Conservation (phyloP, 1,139 yeast genomes). For the Magnusiomyces suaveolens region DNA sequence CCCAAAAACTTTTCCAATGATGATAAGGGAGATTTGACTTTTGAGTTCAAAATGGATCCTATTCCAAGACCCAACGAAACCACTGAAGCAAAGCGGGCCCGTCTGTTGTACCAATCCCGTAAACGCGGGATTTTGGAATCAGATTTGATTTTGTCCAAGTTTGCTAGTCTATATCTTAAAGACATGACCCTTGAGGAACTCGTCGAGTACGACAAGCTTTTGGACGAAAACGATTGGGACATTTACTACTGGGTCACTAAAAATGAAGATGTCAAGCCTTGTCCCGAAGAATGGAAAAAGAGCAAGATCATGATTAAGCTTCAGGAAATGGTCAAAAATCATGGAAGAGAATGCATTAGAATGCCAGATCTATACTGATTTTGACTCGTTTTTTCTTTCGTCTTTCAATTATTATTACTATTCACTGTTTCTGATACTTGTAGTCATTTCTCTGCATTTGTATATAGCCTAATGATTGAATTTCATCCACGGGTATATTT, state of each 20-base stretch:
- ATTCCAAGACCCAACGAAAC: constrained; percentile 65
- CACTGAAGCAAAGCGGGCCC: constrained; percentile 68
- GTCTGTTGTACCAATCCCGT: constrained; percentile 82
- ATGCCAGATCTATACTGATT: constrained; percentile 57
- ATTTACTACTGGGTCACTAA: constrained; percentile 95
- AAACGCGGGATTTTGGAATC: constrained; percentile 94
- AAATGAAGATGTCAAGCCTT: constrained; percentile 67
- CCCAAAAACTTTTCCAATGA: not conserved
- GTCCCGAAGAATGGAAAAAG: constrained; percentile 77
- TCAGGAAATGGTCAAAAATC: constrained; percentile 67
- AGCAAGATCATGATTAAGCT: constrained; percentile 54
- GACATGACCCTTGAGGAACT: constrained; percentile 55
- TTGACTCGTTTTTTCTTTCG: not conserved
- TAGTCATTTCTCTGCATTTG: too few relatives aligned
- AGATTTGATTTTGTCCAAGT: constrained; percentile 73
- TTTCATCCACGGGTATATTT: too few relatives aligned
- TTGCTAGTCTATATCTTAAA: constrained; percentile 65
- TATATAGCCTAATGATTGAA: too few relatives aligned
- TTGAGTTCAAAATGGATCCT: constrained; percentile 51
- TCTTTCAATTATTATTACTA: too few relatives aligned
- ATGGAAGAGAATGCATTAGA: constrained; percentile 61
- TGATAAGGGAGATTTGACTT: constrained; percentile 7
- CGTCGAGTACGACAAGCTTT: constrained; percentile 72
- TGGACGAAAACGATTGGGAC: constrained; percentile 97
- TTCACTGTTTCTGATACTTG: too few relatives aligned